Evolutionary conservation across 495 filamentous ascomycete genomes (phyloP), one percentile per base, ranked within the genome.

Genomic region (Aspergillus olivimuriae): DNA sequence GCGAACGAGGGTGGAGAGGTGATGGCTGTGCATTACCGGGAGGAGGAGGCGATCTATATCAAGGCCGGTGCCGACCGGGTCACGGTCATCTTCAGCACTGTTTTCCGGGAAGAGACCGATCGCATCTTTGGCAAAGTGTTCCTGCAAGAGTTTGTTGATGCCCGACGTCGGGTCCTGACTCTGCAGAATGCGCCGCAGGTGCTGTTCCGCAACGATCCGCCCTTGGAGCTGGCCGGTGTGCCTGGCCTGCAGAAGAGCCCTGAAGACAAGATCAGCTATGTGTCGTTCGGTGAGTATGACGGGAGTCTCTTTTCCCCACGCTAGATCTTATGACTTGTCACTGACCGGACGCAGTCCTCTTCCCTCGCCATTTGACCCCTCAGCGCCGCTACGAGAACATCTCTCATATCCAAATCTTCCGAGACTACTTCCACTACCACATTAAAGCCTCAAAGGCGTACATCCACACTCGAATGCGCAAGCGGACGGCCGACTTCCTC

Each of bases 401-500:
- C 54, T 95, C 89, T 28, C 92, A 99, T 57, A 95, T 99, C 53
- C 94, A 99, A 68, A 99, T 91, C 14, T 99, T 99, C 86, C 86
- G 92, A 46, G 94, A 97, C 56, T 97, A 99, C 64, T 99, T 99
- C 76, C 92, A 99, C 63, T 99, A 99, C 63, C 92, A 99, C 67
- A 99, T 99, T 72, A 99, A 99, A 69, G 92, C 92, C 20, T 94
- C 91, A 35, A 97, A 95, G 73, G 92, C 94, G 34, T 98, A 95
- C 62, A 97, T 99, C 53, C 92, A 99, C 74, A 91, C 89, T 10
- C 79, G 92, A 57, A 99, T 99, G 92, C 81, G 92, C 52, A 83
- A 88, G 65, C 78, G 92, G 58, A 97, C 94, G 16, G 94, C 94
- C 24, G 94, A 99, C 63, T 97, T 97, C 72, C 78, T 99, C 36